Evolutionary conservation across 1,284 basidiomycete genomes (phyloP).

Genomic region (Gymnopus androsaceus): DNA sequence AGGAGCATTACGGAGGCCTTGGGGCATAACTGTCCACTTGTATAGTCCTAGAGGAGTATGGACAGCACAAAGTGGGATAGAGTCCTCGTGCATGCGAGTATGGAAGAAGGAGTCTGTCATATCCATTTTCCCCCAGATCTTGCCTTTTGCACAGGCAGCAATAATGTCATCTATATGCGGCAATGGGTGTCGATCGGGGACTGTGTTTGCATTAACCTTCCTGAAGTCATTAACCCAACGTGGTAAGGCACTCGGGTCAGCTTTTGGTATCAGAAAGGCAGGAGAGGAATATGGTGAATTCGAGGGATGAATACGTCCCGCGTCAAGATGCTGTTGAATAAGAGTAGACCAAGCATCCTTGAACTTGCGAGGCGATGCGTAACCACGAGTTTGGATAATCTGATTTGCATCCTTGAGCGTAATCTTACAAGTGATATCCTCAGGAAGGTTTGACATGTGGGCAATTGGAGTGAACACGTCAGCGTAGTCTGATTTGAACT

Average conservation of each 20-base stretch:
- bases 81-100: too few species aligned
- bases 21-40: slow-evolving; percentile 40
- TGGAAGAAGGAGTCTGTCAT: too few species aligned
- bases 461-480: slow-evolving; percentile 18
- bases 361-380: slow-evolving; percentile 30
- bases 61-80: too few species aligned
- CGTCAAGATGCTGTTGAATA: slow-evolving; percentile 29
- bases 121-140: slow-evolving; percentile 34
- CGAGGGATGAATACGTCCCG: slow-evolving; percentile 30
- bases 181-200: slow-evolving; percentile 32
- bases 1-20: slow-evolving; percentile 33
- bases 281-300: slow-evolving; percentile 29
- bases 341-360: too few species aligned
- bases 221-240: slow-evolving; percentile 39
- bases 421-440: slow-evolving; percentile 28
- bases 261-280: slow-evolving; percentile 35
- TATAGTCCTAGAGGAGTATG: slow-evolving; percentile 34
- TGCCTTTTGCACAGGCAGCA: slow-evolving; percentile 27
- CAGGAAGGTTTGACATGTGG: slow-evolving; percentile 23
- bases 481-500: slow-evolving; percentile 18
- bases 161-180: slow-evolving; percentile 35
- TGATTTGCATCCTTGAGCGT: slow-evolving; percentile 26
- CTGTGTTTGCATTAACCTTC: slow-evolving; percentile 35
- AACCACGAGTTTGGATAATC: slow-evolving; percentile 19
- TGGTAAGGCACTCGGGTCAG: slow-evolving; percentile 31